These are phyloP conservation scores for Pseudomassariella vexata DNA, from an alignment of 2,329 filamentous ascomycete species.

Conservation along the genomic window DNA sequence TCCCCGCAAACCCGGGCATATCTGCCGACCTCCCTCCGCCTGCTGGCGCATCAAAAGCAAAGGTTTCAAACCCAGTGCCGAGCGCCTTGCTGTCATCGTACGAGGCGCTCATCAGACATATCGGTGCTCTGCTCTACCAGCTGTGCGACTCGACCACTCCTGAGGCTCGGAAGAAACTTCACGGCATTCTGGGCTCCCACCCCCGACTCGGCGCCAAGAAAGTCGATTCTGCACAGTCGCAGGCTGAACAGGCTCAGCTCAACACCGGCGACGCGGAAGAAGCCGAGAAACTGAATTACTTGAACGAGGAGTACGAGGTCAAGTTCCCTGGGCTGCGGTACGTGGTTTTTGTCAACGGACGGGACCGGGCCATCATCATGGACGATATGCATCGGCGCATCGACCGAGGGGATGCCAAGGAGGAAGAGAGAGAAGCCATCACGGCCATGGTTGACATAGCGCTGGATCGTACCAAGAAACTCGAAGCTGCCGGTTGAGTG, in stretches of 20 bases:
- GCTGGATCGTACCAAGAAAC: constrained; percentile 66
- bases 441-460: constrained; percentile 93
- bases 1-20: constrained; percentile 61
- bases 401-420: constrained; percentile 54
- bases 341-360: constrained; percentile 87
- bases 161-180: constrained; percentile 51
- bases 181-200: constrained; percentile 73
- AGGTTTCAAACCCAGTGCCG: constrained; percentile 43
- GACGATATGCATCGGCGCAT: constrained; percentile 75
- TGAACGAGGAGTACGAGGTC: constrained; percentile 78
- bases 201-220: constrained; percentile 78
- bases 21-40: constrained; percentile 75
- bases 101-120: constrained; percentile 58
- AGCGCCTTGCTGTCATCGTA: constrained; percentile 58
- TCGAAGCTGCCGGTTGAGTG: constrained; percentile 25
- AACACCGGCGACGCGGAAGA: constrained; percentile 46
- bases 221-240: constrained; percentile 75
- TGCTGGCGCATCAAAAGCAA: constrained; percentile 60
- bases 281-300: constrained; percentile 44
- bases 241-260: constrained; percentile 76
- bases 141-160: constrained; percentile 43
- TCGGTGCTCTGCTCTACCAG: constrained; percentile 57
- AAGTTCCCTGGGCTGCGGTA: constrained; percentile 78
- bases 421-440: constrained; percentile 69
- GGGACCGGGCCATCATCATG: constrained; percentile 69